Conservation (phyloP, 257 asterid genomes). For the Solanum etuberosum region DNA sequence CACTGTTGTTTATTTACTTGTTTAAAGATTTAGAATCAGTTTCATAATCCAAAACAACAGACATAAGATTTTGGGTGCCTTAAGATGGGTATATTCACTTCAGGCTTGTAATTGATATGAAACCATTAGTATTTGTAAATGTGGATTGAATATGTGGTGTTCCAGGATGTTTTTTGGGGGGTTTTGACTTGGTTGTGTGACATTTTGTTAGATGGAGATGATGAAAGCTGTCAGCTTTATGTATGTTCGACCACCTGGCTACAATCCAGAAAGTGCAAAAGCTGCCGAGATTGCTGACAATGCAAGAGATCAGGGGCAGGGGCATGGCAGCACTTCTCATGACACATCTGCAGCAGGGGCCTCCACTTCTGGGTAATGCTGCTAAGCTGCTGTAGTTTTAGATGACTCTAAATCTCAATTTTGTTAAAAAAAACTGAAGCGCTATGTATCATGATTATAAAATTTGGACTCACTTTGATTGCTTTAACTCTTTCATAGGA, state of each 20-base stretch:
- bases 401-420: neutral
- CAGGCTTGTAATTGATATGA: neutral
- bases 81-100: neutral
- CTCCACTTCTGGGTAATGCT: constrained; percentile 47
- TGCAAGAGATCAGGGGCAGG: constrained; percentile 33
- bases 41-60: neutral
- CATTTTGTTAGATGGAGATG: constrained; percentile 64
- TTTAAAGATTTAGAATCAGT: neutral
- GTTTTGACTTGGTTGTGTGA: neutral
- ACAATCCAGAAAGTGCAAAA: constrained; percentile 92
- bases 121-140: neutral
- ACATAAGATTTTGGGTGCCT: neutral
- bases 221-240: constrained; percentile 98
- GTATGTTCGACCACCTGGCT: constrained; percentile 97
- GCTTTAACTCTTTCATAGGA: constrained; percentile 29
- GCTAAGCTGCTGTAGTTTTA: neutral
- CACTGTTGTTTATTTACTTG: neutral
- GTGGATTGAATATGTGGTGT: neutral
- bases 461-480: neutral
- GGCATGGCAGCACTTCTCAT: constrained; percentile 11
- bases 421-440: neutral
- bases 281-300: constrained; percentile 86
- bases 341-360: constrained; percentile 29
- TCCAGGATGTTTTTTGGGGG: neutral
- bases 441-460: neutral